Conservation (phyloP, 257 asterid genomes). For the Solanum virginianum region DNA sequence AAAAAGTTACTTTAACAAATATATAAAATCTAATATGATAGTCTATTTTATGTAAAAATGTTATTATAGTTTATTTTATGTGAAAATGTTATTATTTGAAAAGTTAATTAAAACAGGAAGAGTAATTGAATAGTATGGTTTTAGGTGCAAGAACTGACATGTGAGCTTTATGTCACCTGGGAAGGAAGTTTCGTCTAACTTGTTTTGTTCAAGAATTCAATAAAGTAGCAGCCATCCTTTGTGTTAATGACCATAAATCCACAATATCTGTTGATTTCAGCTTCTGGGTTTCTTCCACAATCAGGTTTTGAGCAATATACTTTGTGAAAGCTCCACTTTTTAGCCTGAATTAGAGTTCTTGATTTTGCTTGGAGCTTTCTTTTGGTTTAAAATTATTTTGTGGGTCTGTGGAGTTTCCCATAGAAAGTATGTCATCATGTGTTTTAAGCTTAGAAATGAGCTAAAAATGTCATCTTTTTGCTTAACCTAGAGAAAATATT, state of each 20-base stretch:
- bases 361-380: neutral
- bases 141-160: neutral
- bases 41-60: too few relatives aligned
- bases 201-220: neutral
- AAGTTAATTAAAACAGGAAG: too few relatives aligned
- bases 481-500: neutral
- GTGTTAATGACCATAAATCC: neutral
- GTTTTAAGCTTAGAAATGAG: neutral
- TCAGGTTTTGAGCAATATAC: neutral
- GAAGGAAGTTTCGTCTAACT: neutral
- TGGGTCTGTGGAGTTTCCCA: neutral
- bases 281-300: neutral
- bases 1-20: too few relatives aligned
- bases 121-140: too few relatives aligned
- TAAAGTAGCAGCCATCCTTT: neutral
- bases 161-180: neutral
- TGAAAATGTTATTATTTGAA: too few relatives aligned
- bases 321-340: neutral
- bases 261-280: neutral
- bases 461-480: neutral
- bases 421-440: neutral
- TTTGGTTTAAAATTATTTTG: neutral
- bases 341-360: neutral
- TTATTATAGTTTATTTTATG: too few relatives aligned
- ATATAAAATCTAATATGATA: too few relatives aligned